Conservation (phyloP, 75 land plant genomes). For the Pinus taeda region DNA sequence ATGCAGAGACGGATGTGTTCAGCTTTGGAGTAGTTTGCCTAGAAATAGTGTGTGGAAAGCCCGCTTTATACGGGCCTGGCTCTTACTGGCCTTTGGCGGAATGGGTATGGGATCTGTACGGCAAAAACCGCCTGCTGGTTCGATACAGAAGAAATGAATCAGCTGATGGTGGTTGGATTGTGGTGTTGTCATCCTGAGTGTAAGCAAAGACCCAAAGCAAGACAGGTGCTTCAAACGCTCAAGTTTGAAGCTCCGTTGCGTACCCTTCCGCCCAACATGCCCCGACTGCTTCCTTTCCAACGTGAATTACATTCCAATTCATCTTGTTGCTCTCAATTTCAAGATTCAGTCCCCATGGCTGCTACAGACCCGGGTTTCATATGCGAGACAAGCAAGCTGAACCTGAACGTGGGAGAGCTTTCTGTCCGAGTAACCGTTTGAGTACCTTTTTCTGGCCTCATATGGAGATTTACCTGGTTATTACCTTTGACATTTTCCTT, state of each 20-base stretch:
- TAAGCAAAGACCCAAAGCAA: conserved; percentile 49
- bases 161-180: conserved; percentile 53
- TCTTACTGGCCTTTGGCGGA: not conserved
- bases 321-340: too few species aligned
- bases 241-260: conserved; percentile 19
- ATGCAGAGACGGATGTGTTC: conserved; percentile 1
- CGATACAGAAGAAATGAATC: conserved; percentile 39
- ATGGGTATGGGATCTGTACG: conserved; percentile 15
- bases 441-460: too few species aligned
- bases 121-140: not conserved
- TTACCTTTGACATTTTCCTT: too few species aligned
- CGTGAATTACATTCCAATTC: too few species aligned
- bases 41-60: conserved; percentile 11
- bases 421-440: too few species aligned
- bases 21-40: conserved; percentile 14
- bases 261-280: conserved; percentile 5
- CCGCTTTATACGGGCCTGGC: conserved; percentile 8
- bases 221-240: conserved; percentile 49
- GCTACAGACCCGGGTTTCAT: too few species aligned
- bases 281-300: not conserved
- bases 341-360: too few species aligned
- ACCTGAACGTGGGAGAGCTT: too few species aligned
- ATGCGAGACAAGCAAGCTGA: too few species aligned
- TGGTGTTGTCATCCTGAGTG: conserved; percentile 9
- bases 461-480: too few species aligned